phyloP scores from a whole-genome alignment of 257 asterid species.

The Paraleonurus japonicus region DNA sequence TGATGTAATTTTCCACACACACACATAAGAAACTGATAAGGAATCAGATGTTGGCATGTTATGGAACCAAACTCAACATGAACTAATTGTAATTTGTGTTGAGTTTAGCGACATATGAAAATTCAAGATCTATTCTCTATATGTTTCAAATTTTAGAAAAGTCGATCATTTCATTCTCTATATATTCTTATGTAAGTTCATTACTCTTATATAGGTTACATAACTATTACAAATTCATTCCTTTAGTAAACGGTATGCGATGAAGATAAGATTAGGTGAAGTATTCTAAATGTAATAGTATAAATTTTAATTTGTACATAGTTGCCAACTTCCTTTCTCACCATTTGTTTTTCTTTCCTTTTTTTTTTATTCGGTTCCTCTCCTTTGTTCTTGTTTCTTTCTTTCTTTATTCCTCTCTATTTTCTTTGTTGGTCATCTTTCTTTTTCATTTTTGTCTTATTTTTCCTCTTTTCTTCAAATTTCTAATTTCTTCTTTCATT shows the following conservation, averaged over 20 bases:
- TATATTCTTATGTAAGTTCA: not conserved
- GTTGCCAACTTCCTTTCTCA: not conserved
- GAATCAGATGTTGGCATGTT: not conserved
- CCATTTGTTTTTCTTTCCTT: too few relatives aligned
- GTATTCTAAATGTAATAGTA: not conserved
- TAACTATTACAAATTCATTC: not conserved
- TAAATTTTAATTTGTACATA: too few relatives aligned
- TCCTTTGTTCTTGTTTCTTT: too few relatives aligned
- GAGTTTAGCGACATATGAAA: not conserved
- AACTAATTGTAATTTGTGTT: not conserved
- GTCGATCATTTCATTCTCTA: not conserved
- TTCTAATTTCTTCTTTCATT: not conserved
- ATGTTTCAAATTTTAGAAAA: not conserved
- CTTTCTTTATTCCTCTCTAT: not conserved
- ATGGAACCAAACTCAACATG: not conserved
- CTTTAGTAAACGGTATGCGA: not conserved
- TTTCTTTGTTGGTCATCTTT: not conserved
- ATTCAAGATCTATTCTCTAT: not conserved
- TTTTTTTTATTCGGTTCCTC: too few relatives aligned
- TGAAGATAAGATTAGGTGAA: not conserved
- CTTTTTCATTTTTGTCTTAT: not conserved
- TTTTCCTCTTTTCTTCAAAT: not conserved
- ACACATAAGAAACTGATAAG: not conserved
- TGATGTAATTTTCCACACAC: not conserved
- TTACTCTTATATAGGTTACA: not conserved